A percentile compares a stretch with the other conserved stretches of the same genome.
Evolutionary conservation across 495 filamentous ascomycete genomes (phyloP).

Genomic region (Sabuloglossum arenarium): DNA sequence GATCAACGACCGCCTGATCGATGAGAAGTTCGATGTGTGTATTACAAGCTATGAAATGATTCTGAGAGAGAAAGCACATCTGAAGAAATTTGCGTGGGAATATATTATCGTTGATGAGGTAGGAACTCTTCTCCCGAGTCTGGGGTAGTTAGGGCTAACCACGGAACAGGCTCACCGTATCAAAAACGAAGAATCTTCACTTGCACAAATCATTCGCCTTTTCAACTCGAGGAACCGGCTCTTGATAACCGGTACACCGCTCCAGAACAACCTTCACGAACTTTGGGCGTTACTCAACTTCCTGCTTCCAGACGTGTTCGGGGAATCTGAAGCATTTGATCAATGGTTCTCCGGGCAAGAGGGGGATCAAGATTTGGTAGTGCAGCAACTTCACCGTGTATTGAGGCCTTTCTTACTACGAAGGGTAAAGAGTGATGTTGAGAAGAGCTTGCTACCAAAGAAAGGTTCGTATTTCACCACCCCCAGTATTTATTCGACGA

Average conservation of each 20-base stretch:
- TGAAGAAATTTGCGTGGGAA: conserved; percentile 98
- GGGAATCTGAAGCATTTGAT: conserved; percentile 94
- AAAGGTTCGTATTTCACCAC: conserved; percentile 23
- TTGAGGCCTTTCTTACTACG: conserved; percentile 85
- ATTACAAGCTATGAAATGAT: conserved; percentile 97
- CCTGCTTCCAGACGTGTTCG: conserved; percentile 90
- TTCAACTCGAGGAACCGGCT: conserved; percentile 94
- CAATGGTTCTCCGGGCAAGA: conserved; percentile 89
- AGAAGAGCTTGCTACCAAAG: conserved; percentile 94
- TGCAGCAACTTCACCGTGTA: conserved; percentile 88
- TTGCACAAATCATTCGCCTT: conserved; percentile 89
- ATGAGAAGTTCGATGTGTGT: conserved; percentile 84
- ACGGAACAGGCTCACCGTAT: conserved; percentile 58
- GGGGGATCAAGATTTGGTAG: conserved; percentile 82
- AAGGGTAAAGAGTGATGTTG: conserved; percentile 94
- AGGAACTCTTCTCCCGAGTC: background rate
- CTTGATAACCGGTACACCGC: conserved; percentile 88
- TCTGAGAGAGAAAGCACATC: conserved; percentile 76
- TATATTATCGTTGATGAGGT: conserved; percentile 97
- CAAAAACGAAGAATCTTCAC: conserved; percentile 96
- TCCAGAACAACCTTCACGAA: conserved; percentile 98
- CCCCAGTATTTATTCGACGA: background rate
- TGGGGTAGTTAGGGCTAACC: background rate
- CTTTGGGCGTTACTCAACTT: conserved; percentile 99
- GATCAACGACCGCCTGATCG: conserved; percentile 75